A percentile compares a stretch with the other conserved stretches of the same genome.
Conservation (phyloP, 2,329 filamentous ascomycete genomes). For the Chrysosporium queenslandicum region DNA sequence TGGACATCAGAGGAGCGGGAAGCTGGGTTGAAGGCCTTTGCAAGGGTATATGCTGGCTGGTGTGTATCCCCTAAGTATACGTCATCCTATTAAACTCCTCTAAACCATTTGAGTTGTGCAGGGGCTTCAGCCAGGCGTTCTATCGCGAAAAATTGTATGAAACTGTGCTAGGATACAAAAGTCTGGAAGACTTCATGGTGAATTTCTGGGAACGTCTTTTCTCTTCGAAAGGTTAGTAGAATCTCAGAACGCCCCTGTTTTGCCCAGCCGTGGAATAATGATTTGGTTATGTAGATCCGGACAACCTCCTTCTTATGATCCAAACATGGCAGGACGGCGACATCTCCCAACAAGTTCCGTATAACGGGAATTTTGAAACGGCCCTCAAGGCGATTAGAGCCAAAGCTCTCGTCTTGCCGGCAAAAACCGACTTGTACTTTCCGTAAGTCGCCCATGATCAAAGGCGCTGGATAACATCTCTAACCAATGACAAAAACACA, state of each 20-base stretch:
- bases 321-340: slow-evolving; percentile 71
- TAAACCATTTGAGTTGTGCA: too few relatives aligned
- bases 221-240: slow-evolving; percentile 48
- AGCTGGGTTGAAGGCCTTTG: slow-evolving; percentile 59
- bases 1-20: slow-evolving; percentile 48
- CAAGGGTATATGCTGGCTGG: slow-evolving; percentile 66
- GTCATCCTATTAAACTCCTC: too few relatives aligned
- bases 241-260: neutral
- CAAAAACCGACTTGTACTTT: slow-evolving; percentile 70
- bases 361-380: slow-evolving; percentile 54
- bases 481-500: slow-evolving; percentile 21
- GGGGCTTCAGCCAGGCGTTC: slow-evolving; percentile 71
- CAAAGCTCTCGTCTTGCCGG: slow-evolving; percentile 59
- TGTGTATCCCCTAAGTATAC: slow-evolving; percentile 21
- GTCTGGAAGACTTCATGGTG: slow-evolving; percentile 63
- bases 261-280: neutral
- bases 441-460: slow-evolving; percentile 41
- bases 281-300: slow-evolving; percentile 47
- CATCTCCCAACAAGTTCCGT: slow-evolving; percentile 57
- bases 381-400: slow-evolving; percentile 62
- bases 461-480: neutral
- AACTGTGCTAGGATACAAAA: slow-evolving; percentile 52
- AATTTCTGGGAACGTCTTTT: slow-evolving; percentile 71
- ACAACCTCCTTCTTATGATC: slow-evolving; percentile 65
- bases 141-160: slow-evolving; percentile 64